Percentiles rank a stretch among this genome's conserved stretches.
phyloP scores from a whole-genome alignment of 768 basidiomycete species.

The Mycena vitilis region DNA sequence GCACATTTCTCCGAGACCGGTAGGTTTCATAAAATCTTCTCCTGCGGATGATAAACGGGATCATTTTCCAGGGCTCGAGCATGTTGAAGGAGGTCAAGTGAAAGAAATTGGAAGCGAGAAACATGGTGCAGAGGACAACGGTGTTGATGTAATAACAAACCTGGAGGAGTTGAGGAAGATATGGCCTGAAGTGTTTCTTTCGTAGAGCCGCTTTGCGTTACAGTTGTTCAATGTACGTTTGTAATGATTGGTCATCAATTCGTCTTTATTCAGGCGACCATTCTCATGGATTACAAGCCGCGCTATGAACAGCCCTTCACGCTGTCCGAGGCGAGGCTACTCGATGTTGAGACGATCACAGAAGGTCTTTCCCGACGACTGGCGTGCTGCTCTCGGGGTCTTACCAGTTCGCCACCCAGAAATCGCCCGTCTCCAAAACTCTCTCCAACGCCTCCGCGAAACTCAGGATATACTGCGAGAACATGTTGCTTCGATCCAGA shows the following conservation, averaged over 20 bases:
- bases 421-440: slow-evolving; percentile 80
- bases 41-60: not conserved
- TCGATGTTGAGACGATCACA: slow-evolving; percentile 75
- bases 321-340: slow-evolving; percentile 66
- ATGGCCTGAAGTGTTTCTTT: slow-evolving; percentile 80
- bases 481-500: slow-evolving; percentile 50
- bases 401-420: slow-evolving; percentile 57
- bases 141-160: slow-evolving; percentile 62
- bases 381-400: slow-evolving; percentile 2
- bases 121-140: slow-evolving; percentile 52
- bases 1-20: slow-evolving; percentile 82
- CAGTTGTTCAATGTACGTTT: not conserved
- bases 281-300: slow-evolving; percentile 72
- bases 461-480: slow-evolving; percentile 72
- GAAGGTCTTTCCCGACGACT: slow-evolving; percentile 63
- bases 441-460: slow-evolving; percentile 67
- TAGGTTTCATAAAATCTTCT: not conserved
- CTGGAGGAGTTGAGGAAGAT: slow-evolving; percentile 76
- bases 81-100: slow-evolving; percentile 70
- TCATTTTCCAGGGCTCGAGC: slow-evolving; percentile 52
- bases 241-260: too few species aligned
- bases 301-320: slow-evolving; percentile 83
- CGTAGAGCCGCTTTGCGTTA: too few species aligned
- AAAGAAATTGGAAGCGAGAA: slow-evolving; percentile 60
- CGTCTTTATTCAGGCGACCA: too few species aligned